Percentiles rank a stretch among this genome's conserved stretches.
phyloP scores from a whole-genome alignment of 2,329 filamentous ascomycete genomes.

The Aspergillus brasiliensis region DNA sequence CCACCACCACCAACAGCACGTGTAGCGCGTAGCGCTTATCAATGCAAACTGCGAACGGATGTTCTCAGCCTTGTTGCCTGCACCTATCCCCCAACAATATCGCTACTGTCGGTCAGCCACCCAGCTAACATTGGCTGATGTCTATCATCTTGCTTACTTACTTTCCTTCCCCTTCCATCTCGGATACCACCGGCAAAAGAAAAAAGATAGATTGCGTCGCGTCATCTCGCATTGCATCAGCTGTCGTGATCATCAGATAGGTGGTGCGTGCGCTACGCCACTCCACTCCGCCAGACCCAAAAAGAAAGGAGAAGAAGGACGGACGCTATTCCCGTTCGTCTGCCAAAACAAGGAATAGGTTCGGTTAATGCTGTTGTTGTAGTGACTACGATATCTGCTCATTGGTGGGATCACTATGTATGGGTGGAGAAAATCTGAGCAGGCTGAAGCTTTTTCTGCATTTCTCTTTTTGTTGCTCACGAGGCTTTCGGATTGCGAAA shows the following conservation, averaged over 20 bases:
- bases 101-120: no score
- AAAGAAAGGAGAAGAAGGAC: no score
- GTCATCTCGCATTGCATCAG: not conserved
- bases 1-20: not conserved
- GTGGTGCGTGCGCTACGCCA: not conserved
- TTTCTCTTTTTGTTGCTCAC: not conserved
- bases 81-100: not conserved
- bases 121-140: not conserved
- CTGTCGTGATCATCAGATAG: not conserved
- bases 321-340: not conserved
- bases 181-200: not conserved
- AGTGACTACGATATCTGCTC: no score
- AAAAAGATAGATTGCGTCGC: not conserved
- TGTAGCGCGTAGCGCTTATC: not conserved
- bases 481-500: not conserved
- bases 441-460: not conserved
- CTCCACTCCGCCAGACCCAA: no score
- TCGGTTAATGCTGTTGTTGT: not conserved
- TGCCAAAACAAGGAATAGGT: not conserved
- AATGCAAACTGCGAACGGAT: not conserved
- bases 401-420: not conserved
- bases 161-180: not conserved
- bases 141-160: not conserved
- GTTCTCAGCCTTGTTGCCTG: conserved; percentile 5
- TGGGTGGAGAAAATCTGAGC: not conserved